phyloP scores from a whole-genome alignment of 306 rosid species.

The Vigna angularis region DNA sequence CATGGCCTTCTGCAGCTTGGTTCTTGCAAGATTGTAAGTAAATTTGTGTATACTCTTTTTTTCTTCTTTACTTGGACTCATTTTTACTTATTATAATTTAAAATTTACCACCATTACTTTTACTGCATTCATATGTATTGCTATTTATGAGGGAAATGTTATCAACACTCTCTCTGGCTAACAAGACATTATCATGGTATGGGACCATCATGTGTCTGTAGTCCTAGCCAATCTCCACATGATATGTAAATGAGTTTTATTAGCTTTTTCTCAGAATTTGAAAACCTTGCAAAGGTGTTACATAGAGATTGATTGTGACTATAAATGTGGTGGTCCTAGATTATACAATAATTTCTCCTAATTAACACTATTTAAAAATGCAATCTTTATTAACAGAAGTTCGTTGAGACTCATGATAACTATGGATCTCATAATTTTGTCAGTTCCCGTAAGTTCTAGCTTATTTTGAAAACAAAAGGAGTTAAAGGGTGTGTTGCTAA shows the following conservation, averaged over 20 bases:
- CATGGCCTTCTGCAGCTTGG: slow-evolving; percentile 98
- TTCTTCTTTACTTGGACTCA: background rate
- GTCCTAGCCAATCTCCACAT: background rate
- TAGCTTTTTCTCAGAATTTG: background rate
- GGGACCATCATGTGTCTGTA: background rate
- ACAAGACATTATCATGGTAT: background rate
- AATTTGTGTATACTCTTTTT: background rate
- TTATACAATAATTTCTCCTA: background rate
- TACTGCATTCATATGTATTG: background rate
- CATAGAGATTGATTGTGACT: background rate
- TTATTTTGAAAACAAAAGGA: background rate
- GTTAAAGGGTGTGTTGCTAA: background rate
- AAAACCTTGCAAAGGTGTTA: background rate
- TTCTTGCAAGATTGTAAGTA: slow-evolving; percentile 93
- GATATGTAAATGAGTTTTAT: background rate
- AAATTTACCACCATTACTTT: background rate
- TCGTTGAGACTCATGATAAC: background rate
- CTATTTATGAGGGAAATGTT: background rate
- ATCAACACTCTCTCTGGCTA: background rate
- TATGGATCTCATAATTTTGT: background rate
- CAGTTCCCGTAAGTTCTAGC: background rate
- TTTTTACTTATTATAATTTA: background rate
- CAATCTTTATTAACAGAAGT: no score
- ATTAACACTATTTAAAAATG: background rate
- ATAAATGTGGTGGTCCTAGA: background rate